Conservation (phyloP, 1,284 basidiomycete species). For the Gomphus bonarii region DNA sequence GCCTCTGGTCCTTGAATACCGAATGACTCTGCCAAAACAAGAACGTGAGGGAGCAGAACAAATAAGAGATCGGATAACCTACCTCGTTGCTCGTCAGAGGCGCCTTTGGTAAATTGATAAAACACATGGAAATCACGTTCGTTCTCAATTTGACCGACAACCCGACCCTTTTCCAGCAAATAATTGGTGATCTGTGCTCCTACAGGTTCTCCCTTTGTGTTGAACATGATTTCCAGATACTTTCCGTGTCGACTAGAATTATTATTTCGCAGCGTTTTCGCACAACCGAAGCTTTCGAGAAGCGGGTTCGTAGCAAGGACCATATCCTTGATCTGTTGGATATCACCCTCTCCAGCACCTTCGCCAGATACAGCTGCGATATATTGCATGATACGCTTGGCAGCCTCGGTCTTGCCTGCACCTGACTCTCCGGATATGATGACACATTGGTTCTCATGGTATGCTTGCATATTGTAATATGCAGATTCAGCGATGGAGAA, state of each 20-base stretch:
- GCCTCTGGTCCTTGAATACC: conserved; percentile 96
- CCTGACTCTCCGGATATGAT: conserved; percentile 99
- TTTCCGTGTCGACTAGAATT: conserved; percentile 99
- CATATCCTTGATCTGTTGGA: conserved; percentile 99
- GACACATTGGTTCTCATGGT: conserved; percentile 99
- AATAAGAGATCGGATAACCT: conserved; percentile 14
- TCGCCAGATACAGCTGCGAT: conserved; percentile 89
- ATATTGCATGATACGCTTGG: conserved; percentile 99
- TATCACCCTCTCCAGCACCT: conserved; percentile 58
- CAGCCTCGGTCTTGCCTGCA: conserved; percentile 95
- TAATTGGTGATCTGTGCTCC: conserved; percentile 99
- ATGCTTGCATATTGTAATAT: conserved; percentile 99
- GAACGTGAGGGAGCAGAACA: conserved; percentile 7
- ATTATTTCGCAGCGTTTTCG: conserved; percentile 97
- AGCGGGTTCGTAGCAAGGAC: conserved; percentile 98
- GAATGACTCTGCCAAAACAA: conserved; percentile 63
- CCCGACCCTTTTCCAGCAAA: conserved; percentile 92
- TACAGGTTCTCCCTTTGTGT: conserved; percentile 84
- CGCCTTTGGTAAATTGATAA: conserved; percentile 98
- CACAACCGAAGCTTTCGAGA: conserved; percentile 97
- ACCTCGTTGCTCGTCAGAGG: conserved; percentile 83
- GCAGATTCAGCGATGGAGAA: conserved; percentile 95
- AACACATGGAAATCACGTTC: conserved; percentile 99
- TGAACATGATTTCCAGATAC: conserved; percentile 99
- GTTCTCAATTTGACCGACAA: conserved; percentile 93